These are phyloP conservation scores for Grosmannia huntii DNA, from an alignment of 2,329 filamentous ascomycete species.

Conservation along the genomic window DNA sequence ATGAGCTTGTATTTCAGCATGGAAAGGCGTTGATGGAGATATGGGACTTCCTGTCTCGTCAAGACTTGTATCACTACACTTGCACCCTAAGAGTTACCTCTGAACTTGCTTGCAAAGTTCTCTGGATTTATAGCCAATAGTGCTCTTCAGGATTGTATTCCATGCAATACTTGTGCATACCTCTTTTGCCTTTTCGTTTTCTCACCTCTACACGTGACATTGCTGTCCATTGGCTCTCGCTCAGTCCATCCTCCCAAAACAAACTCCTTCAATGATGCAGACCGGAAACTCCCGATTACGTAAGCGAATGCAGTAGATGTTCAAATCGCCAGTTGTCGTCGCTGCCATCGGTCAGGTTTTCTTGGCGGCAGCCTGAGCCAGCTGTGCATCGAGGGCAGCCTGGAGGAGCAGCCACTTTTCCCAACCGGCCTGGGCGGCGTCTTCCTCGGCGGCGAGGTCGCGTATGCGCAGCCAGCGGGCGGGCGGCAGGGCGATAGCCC, in stretches of 20 bases:
- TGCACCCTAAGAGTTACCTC: background rate
- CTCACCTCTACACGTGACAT: too few species aligned
- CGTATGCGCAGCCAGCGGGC: conserved; percentile 58
- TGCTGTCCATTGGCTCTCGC: too few species aligned
- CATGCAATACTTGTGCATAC: too few species aligned
- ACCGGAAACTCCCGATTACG: too few species aligned
- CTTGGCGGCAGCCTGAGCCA: conserved; percentile 19
- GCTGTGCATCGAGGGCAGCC: conserved; percentile 5
- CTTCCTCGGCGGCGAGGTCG: conserved; percentile 78
- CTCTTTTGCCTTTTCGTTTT: too few species aligned
- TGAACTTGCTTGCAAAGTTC: too few species aligned
- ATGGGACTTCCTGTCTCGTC: background rate
- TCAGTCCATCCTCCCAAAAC: background rate
- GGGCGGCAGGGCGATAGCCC: conserved; percentile 54
- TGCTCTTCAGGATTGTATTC: too few species aligned
- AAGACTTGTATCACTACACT: background rate
- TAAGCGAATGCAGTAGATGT: too few species aligned
- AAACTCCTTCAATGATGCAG: too few species aligned
- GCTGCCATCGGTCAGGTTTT: background rate
- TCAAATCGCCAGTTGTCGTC: too few species aligned
- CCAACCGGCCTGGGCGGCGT: conserved; percentile 85
- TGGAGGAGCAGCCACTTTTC: conserved; percentile 65
- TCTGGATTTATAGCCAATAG: too few species aligned
- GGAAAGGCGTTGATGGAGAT: conserved; percentile 2
- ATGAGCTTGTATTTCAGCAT: conserved; percentile 4